phyloP scores from a whole-genome alignment of 805 yeast genomes.

The Wickerhamiella azyma region DNA sequence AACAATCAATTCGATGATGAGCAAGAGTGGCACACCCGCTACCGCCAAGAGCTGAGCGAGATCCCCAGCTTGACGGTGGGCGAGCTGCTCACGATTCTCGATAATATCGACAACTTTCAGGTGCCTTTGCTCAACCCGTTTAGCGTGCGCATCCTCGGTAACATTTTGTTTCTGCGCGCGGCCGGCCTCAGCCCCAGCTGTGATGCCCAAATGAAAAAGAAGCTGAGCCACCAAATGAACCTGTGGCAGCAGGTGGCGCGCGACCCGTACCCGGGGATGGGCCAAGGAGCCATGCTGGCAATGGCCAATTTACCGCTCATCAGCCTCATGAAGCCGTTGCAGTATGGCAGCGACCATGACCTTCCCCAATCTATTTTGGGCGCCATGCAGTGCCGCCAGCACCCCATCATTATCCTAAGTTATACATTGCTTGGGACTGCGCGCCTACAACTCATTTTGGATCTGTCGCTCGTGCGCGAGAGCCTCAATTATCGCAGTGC shows the following conservation, averaged over 20 bases:
- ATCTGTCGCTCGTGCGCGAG: conserved; percentile 8
- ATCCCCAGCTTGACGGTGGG: conserved; percentile 4
- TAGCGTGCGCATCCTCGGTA: conserved; percentile 9
- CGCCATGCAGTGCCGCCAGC: conserved; percentile 8
- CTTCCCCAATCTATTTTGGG: conserved; percentile 2
- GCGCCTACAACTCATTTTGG: conserved; percentile 5
- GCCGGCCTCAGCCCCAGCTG: background rate
- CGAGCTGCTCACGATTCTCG: conserved; percentile 5
- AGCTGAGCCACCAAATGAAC: conserved; percentile 1
- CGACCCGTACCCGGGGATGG: conserved; percentile 10
- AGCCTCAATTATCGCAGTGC: conserved; percentile 8
- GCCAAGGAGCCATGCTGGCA: conserved; percentile 11
- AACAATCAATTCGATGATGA: conserved; percentile 17
- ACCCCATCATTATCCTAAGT: conserved; percentile 11
- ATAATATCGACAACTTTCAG: background rate
- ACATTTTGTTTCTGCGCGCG: conserved; percentile 5
- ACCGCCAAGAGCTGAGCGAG: background rate
- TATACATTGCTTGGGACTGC: conserved; percentile 9
- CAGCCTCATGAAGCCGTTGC: conserved; percentile 7
- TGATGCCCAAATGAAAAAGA: background rate
- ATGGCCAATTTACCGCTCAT: conserved; percentile 6
- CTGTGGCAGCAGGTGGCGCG: conserved; percentile 6
- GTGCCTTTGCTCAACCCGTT: conserved; percentile 8
- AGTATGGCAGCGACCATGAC: background rate
- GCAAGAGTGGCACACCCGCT: conserved; percentile 15